Conservation (phyloP, 2,329 filamentous ascomycete genomes). For the Fusarium sp. region DNA sequence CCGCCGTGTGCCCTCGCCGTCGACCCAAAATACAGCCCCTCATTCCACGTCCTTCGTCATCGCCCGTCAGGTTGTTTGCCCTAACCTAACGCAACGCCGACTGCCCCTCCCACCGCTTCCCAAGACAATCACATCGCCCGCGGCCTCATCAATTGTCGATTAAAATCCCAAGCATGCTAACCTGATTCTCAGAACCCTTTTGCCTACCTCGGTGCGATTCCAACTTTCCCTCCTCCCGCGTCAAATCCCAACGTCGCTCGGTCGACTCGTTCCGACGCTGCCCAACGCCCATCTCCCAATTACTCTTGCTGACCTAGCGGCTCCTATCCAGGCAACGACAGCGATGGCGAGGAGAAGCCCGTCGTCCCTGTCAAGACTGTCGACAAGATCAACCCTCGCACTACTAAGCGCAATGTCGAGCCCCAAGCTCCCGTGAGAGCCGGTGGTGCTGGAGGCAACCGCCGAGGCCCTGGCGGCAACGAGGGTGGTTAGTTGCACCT, state of each 20-base stretch:
- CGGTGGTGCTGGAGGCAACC: conserved; percentile 55
- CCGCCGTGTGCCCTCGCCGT: not conserved
- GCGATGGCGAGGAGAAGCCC: conserved; percentile 73
- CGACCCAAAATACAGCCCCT: conserved; percentile 29
- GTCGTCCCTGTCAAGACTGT: conserved; percentile 87
- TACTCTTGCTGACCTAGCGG: conserved; percentile 37
- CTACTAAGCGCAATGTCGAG: conserved; percentile 86
- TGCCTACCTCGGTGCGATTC: conserved; percentile 91
- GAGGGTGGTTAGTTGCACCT: conserved; percentile 79
- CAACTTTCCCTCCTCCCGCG: conserved; percentile 29
- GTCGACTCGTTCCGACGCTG: conserved; percentile 23
- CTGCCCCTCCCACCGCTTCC: not conserved
- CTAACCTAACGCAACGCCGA: conserved; percentile 28
- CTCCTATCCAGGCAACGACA: conserved; percentile 65
- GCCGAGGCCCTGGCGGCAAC: conserved; percentile 75
- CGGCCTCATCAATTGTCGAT: not conserved
- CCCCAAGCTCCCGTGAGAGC: conserved; percentile 71
- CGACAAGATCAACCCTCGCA: conserved; percentile 82
- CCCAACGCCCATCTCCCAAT: conserved; percentile 29
- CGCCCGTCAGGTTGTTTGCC: conserved; percentile 34
- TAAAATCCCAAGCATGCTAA: conserved; percentile 30
- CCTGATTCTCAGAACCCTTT: conserved; percentile 83
- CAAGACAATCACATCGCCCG: conserved; percentile 1
- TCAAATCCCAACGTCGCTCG: conserved; percentile 30
- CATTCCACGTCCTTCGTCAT: conserved; percentile 32